Evolutionary conservation across 1,139 yeast species (phyloP), one percentile per base, ranked within the genome.

Genomic region (Geotrichum aggregatum): DNA sequence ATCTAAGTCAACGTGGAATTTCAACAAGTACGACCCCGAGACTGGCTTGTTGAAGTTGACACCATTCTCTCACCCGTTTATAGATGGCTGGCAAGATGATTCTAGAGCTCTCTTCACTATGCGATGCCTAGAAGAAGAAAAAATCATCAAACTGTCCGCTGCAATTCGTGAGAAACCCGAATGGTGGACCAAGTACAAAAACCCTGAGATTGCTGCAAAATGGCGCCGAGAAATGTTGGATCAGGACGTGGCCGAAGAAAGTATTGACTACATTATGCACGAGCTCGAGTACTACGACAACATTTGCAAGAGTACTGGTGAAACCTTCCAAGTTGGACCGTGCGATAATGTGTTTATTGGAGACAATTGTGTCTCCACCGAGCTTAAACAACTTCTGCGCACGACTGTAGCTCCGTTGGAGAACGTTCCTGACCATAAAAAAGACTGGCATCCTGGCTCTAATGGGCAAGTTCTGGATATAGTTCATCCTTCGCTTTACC

Each of bases 401-500:
- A 44, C 49, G 13, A 50, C 47, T 22, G 56, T 45, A 1, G 24
- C 43, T 5, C 39, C 34, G 2, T 34, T 54, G 8, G 96, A 88
- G 66, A 94, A 92, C 54, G 78, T 79, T 63, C 74, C 72, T 35
- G 62, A 57, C 8, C 57, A 56, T 31, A 51, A 53, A 41, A 54
- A 52, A 31, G 77, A 74, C 57, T 73, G 70, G 61, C 77, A 73
- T 55, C 77, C 76, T 2, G 66, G 68, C 4, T 65, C 74, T 0
- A 57, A 68, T 42, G 61, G 71, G 14, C 66, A 67, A 50, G 76
- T 75, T 1, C 60, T 73, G 28, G 76, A 74, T 58, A 62, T 74
- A 34, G 75, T 74, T 3, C 77, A 75, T 56, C 78, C 78, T 7
- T 73, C 77, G 16, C 62, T 74, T 47, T 74, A 66, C 52, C 75